Evolutionary conservation across 1,284 basidiomycete species (phyloP), one percentile per base, ranked within the genome.

Genomic region (Leccinum pachyderme): DNA sequence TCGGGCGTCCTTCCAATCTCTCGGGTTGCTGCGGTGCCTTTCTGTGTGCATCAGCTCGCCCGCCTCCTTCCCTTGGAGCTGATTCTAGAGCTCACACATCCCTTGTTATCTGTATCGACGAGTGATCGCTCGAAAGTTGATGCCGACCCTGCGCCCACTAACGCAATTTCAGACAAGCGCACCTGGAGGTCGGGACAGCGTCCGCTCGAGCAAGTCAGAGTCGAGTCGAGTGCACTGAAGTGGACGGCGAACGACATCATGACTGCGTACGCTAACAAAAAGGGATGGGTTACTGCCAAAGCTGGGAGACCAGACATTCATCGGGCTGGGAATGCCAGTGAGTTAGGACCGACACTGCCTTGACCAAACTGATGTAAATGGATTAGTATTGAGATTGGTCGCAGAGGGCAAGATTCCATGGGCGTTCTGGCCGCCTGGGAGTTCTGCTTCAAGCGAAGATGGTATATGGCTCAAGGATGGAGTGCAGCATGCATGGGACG

Each of bases 241-340:
- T 94, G 91, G 91, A 92, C 90, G 1, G 84, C 89, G 8, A 88
- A 90, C 72, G 87, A 90, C 61, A 78, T 97, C 43, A 78, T 96
- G 58, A 85, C 81, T 8, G 84, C 86, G 3, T 89, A 89, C 68
- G 93, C 94, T 0, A 70, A 81, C 49, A 77, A 81, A 61, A 91
- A 90, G 65, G 87, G 87, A 12, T 94, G 86, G 83, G 75, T 94
- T 37, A 97, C 94, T 44, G 94, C 95, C 9, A 91, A 93, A 70
- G 89, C 91, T 15, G 93, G 92, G 6, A 72, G 95, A 55, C 89
- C 92, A 7, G 95, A 97, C 73, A 76, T 89, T 18, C 89, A 93
- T 67, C 81, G 95, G 47, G 92, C 93, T 1, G 95, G 93, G 18
- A 95, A 96, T 67, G 81, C 85, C 24, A 88, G 91, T 93, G 67